Conservation (phyloP, 352 stramenopile species). For the Phytophthora vignae region DNA sequence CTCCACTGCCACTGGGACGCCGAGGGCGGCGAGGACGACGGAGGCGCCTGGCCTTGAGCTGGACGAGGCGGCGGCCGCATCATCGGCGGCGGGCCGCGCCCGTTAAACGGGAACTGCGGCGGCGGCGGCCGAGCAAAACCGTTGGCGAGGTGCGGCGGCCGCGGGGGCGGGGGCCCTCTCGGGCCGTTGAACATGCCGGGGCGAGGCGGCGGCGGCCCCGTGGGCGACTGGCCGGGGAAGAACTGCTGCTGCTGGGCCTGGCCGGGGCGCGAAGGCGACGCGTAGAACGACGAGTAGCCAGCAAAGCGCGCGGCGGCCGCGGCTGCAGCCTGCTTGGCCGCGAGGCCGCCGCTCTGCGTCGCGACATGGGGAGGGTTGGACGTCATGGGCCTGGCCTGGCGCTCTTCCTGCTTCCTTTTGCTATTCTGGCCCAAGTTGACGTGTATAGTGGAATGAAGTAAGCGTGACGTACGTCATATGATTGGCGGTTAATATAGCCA, state of each 20-base stretch:
- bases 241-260: conserved; percentile 16
- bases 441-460: neutral
- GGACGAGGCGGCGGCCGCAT: conserved; percentile 54
- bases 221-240: conserved; percentile 4
- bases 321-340: conserved; percentile 46
- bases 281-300: conserved; percentile 78
- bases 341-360: conserved; percentile 27
- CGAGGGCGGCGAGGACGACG: conserved; percentile 27
- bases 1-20: conserved; percentile 76
- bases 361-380: conserved; percentile 40
- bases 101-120: conserved; percentile 29
- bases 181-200: conserved; percentile 26
- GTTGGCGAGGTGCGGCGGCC: conserved; percentile 18
- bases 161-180: conserved; percentile 32
- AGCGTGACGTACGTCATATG: conserved; percentile 15
- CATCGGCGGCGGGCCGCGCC: conserved; percentile 34
- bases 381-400: conserved; percentile 33
- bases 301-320: conserved; percentile 58
- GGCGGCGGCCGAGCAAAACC: conserved; percentile 30
- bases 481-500: neutral
- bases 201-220: conserved; percentile 10
- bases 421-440: too few species aligned
- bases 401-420: neutral
- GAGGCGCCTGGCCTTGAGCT: conserved; percentile 23
- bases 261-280: conserved; percentile 22